A percentile compares a stretch with the other conserved stretches of the same genome.
Evolutionary conservation across 352 stramenopile genomes (phyloP).

Genomic region (Saprolegnia diclina): DNA sequence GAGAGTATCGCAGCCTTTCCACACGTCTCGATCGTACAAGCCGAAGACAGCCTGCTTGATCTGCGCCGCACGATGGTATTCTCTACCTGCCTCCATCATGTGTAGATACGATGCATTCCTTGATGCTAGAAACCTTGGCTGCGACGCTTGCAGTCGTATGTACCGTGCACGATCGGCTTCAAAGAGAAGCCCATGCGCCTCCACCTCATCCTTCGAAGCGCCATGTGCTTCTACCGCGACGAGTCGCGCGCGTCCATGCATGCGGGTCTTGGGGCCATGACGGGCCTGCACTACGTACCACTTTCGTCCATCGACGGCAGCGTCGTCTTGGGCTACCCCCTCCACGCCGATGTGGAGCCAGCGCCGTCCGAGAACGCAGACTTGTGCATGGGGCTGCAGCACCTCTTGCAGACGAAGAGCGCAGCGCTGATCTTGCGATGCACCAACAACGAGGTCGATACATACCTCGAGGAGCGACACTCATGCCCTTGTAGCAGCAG

Average conservation of each 20-base stretch:
- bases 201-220: conserved; percentile 18
- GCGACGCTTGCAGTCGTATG: conserved; percentile 20
- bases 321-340: conserved; percentile 37
- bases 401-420: neutral
- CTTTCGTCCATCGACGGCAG: conserved; percentile 36
- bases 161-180: conserved; percentile 30
- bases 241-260: conserved; percentile 27
- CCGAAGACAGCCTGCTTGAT: conserved; percentile 34
- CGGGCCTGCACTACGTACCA: conserved; percentile 35
- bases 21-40: conserved; percentile 29
- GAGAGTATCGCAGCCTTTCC: conserved; percentile 31
- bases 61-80: conserved; percentile 37
- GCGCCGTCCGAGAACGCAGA: neutral
- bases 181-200: neutral
- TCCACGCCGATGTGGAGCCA: conserved; percentile 17
- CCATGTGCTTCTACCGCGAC: conserved; percentile 25
- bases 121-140: conserved; percentile 44
- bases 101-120: neutral
- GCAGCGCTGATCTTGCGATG: neutral
- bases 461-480: neutral
- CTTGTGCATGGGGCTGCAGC: neutral
- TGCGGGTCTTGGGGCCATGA: conserved; percentile 27
- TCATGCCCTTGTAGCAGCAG: neutral
- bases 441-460: neutral
- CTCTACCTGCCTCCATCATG: neutral